Base-by-base conservation (phyloP, 2,329 filamentous ascomycete species). In the Cladosporium phlei region DNA sequence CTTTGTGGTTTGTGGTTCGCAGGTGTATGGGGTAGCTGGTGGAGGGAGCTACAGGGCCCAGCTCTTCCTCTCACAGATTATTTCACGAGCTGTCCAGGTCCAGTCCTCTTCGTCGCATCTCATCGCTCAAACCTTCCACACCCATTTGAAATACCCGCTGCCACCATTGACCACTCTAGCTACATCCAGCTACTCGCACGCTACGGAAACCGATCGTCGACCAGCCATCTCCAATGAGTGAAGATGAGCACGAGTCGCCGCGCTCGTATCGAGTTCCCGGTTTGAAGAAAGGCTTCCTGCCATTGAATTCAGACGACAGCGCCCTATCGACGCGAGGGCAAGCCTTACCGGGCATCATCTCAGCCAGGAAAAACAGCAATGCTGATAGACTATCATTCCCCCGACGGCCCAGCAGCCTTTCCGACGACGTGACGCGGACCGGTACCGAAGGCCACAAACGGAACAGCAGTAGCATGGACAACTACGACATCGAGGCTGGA, bases 271-370 rank as follows among this genome's bases (percentile, higher is more conserved):
- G 58, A 42, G 56, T 56, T 32, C 48, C 50, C 6, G 50, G 52
- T 5, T 46, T 60, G 9, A n/a, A n/a, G n/a, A 56, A 54, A 32
- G 61, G 63, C 49, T 73, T 71, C 50, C 63, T 72, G 6, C 69
- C 69, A 7, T 59, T 70, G 5, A 61, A 62, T 17, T 25, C 47
- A 19, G 61, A 64, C 22, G 70, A 71, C 7, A 47, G 59, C 3
- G 53, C 64, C 2, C 56, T 73, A 4, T 68, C 69, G 1, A 69
- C 69, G 21, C 67, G 70, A n/a, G 69, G 69, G 2, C 69, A 71
- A 39, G 61, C 68, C 37, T 59, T 74, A 6, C 69, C 69, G n/a
- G 51, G 51, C 9, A 43, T 65, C 12, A 54, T 65, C 22, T 48
- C 48, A 12, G 24, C 37, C 3, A 33, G 38, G 7, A 46, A 33